Evolutionary conservation across 495 filamentous ascomycete species (phyloP), one percentile per base, ranked within the genome.

Genomic region (Penicillium daleae): DNA sequence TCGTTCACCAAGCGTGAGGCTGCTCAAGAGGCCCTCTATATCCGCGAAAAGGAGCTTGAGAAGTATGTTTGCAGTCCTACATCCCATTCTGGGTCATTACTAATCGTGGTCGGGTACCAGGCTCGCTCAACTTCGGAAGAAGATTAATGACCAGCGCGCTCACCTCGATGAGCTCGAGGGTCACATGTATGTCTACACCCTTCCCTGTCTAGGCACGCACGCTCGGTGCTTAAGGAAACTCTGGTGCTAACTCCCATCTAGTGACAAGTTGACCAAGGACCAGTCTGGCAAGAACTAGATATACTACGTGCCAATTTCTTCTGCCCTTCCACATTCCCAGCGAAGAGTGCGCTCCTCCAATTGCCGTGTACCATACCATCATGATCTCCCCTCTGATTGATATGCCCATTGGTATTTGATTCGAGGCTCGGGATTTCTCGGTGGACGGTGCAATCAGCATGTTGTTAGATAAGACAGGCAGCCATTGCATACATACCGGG

Each of bases 1-100:
- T 83, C 89, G 54, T 99, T 97, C 85, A 89, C 89, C 73, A 87
- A 88, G 74, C 92, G 95, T 67, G 95, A 99, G 80, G 87, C 87
- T 64, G 94, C 94, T 62, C 83, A 82, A 72, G 95, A 99, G 79
- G 87, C 90, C 72, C 83, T 84, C 64, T 89, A 90, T 80, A 91
- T 99, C 77, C 81, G 85, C 56, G 80, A 91, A 82, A 87, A 90
- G 69, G 95, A 99, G 85, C 81, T 86, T 75, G 85, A 90, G 79
- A 97, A 97, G 90, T 89, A 73, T 59, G 74, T 73, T 42, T 33
- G 21, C 53, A 0, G 27, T 15, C 6, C 15, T 58, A 48, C 24
- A 33, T 56, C 37, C 8, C 3, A 1, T 46, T 21, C 19, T 22
- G 15, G 13, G 12, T 0, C 24, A 2, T 24, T 57, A 49, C 64